Conservation (phyloP, 2,329 filamentous ascomycete species). For the Huntiella moniliformis region DNA sequence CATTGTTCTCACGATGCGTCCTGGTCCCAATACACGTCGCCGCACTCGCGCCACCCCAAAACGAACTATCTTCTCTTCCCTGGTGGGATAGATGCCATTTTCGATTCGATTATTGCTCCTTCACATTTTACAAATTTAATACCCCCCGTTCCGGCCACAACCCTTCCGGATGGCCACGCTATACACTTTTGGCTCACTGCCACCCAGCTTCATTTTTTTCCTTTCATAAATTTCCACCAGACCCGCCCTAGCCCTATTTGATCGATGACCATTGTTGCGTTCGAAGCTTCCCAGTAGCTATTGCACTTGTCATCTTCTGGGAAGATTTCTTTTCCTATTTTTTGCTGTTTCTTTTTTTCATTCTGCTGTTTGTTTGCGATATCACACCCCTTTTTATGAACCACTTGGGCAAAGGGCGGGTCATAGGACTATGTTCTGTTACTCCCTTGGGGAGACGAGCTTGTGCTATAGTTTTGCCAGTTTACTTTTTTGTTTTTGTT, state of each 20-base stretch:
- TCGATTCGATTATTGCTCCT: background rate
- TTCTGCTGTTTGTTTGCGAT: background rate
- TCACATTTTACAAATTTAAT: slow-evolving; percentile 1
- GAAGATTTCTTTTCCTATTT: slow-evolving; percentile 1
- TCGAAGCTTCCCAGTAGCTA: slow-evolving; percentile 7
- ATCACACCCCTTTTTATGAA: no score
- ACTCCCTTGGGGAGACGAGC: no score
- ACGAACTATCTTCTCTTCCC: no score
- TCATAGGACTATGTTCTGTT: no score
- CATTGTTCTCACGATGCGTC: no score
- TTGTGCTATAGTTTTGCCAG: no score
- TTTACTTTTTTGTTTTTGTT: no score
- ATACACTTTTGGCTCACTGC: slow-evolving; percentile 12
- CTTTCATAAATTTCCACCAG: slow-evolving; percentile 14
- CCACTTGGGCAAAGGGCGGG: no score
- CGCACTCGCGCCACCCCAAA: no score
- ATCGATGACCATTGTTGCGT: background rate
- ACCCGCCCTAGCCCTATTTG: no score
- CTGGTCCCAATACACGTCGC: no score
- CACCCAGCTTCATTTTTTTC: slow-evolving; percentile 15
- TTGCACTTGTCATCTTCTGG: slow-evolving; percentile 5
- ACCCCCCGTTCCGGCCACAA: background rate
- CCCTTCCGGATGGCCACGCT: background rate
- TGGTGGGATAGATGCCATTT: no score
- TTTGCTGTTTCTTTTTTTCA: background rate